Evolutionary conservation across 495 filamentous ascomycete genomes (phyloP), one percentile per base, ranked within the genome.

Genomic region (Patellaria atrata): DNA sequence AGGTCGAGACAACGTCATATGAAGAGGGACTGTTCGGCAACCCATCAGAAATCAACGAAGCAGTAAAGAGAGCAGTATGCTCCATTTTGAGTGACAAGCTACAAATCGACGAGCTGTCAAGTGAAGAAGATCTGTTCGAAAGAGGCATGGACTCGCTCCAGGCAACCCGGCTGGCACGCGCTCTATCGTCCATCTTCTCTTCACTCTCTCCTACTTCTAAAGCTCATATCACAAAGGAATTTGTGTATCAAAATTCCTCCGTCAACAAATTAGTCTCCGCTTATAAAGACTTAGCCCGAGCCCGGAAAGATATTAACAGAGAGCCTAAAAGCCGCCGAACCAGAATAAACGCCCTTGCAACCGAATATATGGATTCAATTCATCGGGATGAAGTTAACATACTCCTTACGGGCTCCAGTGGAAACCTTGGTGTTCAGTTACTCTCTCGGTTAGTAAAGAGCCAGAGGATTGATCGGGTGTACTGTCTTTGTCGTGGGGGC

Each of bases 131-230:
- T 43, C 42, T 62, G 18, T 60, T 59, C 24, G 56, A 60, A 32
- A 51, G 52, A 7, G 57, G 56, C 2, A 53, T 61, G 51, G 52
- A 61, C 12, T 58, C 52, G 2, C 22, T 63, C n/a, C 50, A 61
- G 30, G 56, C 56, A 3, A 44, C 49, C 4, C 38, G 40, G 4
- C 29, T 63, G 11, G 39, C 43, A 12, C 40, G 55, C n/a, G 13
- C 48, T 1, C 40, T 57, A 15, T 11, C 45, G 24, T 43, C 42
- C 3, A 24, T n/a, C n/a, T n/a, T n/a, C n/a, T n/a, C n/a, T n/a
- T n/a, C n/a, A n/a, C n/a, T n/a, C n/a, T n/a, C n/a, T n/a, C n/a
- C n/a, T n/a, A n/a, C n/a, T n/a, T n/a, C n/a, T n/a, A n/a, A n/a
- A n/a, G n/a, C n/a, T n/a, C n/a, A n/a, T n/a, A n/a, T 40, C 6